Base-by-base conservation (phyloP, 306 rosid genomes). In the Cicer pinnatifidum region DNA sequence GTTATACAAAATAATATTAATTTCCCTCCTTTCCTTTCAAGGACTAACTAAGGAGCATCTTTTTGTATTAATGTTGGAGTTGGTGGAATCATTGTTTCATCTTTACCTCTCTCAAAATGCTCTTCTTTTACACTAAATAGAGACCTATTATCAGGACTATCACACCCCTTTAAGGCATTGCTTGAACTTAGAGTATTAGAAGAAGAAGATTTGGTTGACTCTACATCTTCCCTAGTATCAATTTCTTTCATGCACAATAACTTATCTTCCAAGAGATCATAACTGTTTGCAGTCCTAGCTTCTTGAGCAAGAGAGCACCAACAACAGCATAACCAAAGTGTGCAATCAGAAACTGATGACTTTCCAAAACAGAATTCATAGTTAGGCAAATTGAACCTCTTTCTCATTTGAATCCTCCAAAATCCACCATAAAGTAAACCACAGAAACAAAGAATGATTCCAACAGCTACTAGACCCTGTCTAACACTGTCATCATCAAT, bases 241-340 rank as follows among this genome's bases (percentile, higher is more conserved):
- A 20, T 12, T 52, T 69, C 75, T 71, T 83, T 88, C 66, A 77
- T 72, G 65, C 48, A 83, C 35, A 28, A 28, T 51, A 87, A 75
- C 60, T 82, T 83, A 11, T 91, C 90, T 79, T 87, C 90, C 11
- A 86, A 75, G 69, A 91, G 61, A 74, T 84, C 88, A 63, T 94
- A 91, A 57, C 83, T 82, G 79, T 94, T 87, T 63, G 71, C 88
- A 0, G 98, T 93, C 47, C 97, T 76, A 33, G 78, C 86, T 86
- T 93, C 98, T 82, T 93, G 98, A 50, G 98, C 98, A 58, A 94
- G 95, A 79, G 98, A 78, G 69, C 97, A 94, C 97, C 97, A 93
- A 80, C 92, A 89, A 77, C 98, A 94, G 86, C 73, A 91, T 50
- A 94, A 89, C 97, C 98, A 94, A 71, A 94, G 77, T 28, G 86